Base-by-base conservation (phyloP, 1,139 yeast genomes). In the Kurtzmaniella quercitrusa region DNA sequence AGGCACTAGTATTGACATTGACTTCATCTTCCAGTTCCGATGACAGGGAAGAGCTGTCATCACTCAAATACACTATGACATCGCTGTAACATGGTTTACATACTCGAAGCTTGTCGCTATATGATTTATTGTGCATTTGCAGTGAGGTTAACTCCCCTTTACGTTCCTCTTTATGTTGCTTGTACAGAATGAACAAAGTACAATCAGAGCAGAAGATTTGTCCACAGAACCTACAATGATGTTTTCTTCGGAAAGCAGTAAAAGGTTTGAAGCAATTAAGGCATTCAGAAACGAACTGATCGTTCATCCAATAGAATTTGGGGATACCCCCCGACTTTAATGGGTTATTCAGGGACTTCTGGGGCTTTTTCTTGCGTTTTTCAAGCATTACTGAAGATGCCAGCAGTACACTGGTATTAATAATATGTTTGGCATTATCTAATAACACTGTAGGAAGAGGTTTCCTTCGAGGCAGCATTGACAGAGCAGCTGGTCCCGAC, bases 141-240 rank as follows among this genome's bases (percentile, higher is more conserved):
- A 17, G 15, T 1, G 54, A 56, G 15, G 53, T 50, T 10, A 18
- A 38, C 7, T 17, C 38, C 9, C 25, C 36, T 37, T 48, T 55
- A 38, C 75, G 47, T 47, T 71, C 73, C 42, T 68, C 74, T 47
- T 68, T 70, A 49, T 89, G 88, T 55, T 81, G 81, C 37, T 79
- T 81, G 37, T 95, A 95, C 2, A 89, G 77, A 11, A 90, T 81
- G 51, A 89, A 76, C 3, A 79, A 66, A 0, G 97, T 90, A 61
- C 98, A 93, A n/a, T 77, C 75, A 27, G 88, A 77, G 62, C 98
- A 93, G 57, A 90, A 93, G 37, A 93, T 93, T 60, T 91, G 97
- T 2, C 98, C 98, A 64, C 38, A 36, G 42, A 91, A 82, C 41
- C 98, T 70, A 58, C 98, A 93, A 62, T 93, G 98, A 60, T 93